These are phyloP conservation scores for Curvularia sp. DNA, from an alignment of 2,329 filamentous ascomycete species.

Conservation along the genomic window DNA sequence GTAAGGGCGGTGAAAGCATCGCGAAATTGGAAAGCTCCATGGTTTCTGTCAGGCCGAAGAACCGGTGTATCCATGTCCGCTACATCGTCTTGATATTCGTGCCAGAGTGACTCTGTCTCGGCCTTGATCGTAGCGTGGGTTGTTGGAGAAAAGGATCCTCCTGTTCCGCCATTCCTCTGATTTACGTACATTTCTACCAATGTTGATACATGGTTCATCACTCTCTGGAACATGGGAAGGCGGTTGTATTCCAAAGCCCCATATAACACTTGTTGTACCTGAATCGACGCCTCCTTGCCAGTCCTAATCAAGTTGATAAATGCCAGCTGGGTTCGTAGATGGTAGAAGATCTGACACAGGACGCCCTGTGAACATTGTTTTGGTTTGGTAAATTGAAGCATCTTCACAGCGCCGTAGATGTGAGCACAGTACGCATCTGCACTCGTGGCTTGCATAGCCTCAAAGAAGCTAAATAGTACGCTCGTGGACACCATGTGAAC, in stretches of 20 bases:
- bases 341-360: conserved; percentile 43
- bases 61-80: conserved; percentile 11
- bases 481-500: conserved; percentile 44
- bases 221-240: conserved; percentile 35
- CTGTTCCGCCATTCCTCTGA: conserved; percentile 1
- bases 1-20: conserved; percentile 37
- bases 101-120: conserved; percentile 29
- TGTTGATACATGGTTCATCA: conserved; percentile 31
- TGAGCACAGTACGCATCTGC: conserved; percentile 40
- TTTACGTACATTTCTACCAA: conserved; percentile 28
- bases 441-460: conserved; percentile 42
- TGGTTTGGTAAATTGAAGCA: conserved; percentile 37
- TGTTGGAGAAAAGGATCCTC: background rate
- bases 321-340: conserved; percentile 37
- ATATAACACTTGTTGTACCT: conserved; percentile 25
- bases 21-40: conserved; percentile 19
- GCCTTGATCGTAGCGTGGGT: conserved; percentile 7
- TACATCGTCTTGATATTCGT: conserved; percentile 26
- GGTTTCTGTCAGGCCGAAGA: conserved; percentile 9
- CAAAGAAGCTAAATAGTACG: conserved; percentile 42
- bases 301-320: conserved; percentile 32
- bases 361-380: conserved; percentile 36
- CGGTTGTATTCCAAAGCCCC: conserved; percentile 31
- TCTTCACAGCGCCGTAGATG: conserved; percentile 38
- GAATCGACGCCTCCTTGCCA: conserved; percentile 6